Evolutionary conservation across 495 filamentous ascomycete species (phyloP).

Genomic region (Xylaria curta): DNA sequence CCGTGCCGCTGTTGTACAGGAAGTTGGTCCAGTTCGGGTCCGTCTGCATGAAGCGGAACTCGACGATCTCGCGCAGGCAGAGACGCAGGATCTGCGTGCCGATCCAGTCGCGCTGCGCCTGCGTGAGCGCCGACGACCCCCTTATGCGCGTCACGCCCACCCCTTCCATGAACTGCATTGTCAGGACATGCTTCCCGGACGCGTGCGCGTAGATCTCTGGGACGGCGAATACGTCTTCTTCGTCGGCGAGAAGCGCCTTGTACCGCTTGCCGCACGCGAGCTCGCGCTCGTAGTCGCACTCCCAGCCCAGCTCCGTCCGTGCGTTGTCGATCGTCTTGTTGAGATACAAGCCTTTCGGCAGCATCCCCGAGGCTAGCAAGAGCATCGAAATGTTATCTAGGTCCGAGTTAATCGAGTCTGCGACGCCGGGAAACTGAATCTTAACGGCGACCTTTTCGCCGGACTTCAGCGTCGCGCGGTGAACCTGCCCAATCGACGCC

Average conservation of each 20-base stretch:
- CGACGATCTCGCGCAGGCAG: constrained; percentile 88
- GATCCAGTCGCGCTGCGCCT: constrained; percentile 87
- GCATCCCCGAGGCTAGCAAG: constrained; percentile 83
- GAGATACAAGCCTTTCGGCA: constrained; percentile 91
- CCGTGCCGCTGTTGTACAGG: constrained; percentile 76
- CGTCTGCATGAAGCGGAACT: constrained; percentile 98
- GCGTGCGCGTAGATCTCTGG: constrained; percentile 80
- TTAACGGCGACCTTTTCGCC: constrained; percentile 87
- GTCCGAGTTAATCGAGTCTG: constrained; percentile 93
- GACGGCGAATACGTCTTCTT: constrained; percentile 75
- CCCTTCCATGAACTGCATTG: constrained; percentile 89
- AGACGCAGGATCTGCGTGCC: constrained; percentile 92
- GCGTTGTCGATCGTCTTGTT: constrained; percentile 98
- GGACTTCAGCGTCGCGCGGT: constrained; percentile 79
- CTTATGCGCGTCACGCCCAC: constrained; percentile 82
- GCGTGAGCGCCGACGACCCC: constrained; percentile 63
- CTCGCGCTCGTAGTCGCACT: constrained; percentile 94
- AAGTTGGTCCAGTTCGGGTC: constrained; percentile 99
- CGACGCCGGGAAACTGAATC: constrained; percentile 97
- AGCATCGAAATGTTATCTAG: constrained; percentile 90
- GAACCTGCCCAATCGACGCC: constrained; percentile 97
- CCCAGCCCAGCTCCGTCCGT: constrained; percentile 91
- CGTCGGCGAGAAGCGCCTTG: constrained; percentile 70
- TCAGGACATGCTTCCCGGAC: constrained; percentile 84
- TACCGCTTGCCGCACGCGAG: constrained; percentile 80